Evolutionary conservation across 352 stramenopile genomes (phyloP), one percentile per base, ranked within the genome.

Genomic region (Aphanomyces cochlioides): DNA sequence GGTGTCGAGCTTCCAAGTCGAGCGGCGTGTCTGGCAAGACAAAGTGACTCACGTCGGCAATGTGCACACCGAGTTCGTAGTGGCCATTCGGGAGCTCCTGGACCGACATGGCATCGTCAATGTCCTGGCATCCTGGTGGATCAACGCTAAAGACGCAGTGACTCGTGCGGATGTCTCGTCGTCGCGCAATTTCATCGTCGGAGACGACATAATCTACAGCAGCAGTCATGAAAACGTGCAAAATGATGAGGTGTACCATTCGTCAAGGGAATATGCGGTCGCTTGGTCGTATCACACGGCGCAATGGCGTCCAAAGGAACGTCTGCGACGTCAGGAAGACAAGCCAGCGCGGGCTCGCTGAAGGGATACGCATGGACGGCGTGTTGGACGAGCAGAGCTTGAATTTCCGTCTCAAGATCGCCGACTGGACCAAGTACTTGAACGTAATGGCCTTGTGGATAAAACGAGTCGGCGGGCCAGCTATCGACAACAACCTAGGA

Each of bases 21-120:
- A 99, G 85, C 7, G 96, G 81, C 37, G 81, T 96, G 19, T 90
- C 96, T 13, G 96, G 83, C 36, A 90, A 83, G 28, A 99, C 96
- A 78, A 99, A 99, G 78, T 99, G 94, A 60, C 96, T 98, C 7
- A 99, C 97, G 76, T 99, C 97, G 4, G 97, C 97, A 81, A 99
- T 99, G 76, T 99, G 97, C 15, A 99, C 96, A 12, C 97, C 97
- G 6, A 98, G 85, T 60, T 98, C 86, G 61, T 94, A 66, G 71
- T 90, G 86, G 28, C 96, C 96, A 77, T 99, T 98, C 6, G 89
- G 82, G 36, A 99, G 78, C 39, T 90, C 72, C 17, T 85, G 90
- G 17, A 88, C 96, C 75, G 99, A 96, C 40, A 99, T 80, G 4
- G 97, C 97, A 80, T 99, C 90, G 69, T 97, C 90, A 72, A 97